These are phyloP conservation scores for Russula sp. DNA, from an alignment of 768 basidiomycete genomes.

Conservation along the genomic window DNA sequence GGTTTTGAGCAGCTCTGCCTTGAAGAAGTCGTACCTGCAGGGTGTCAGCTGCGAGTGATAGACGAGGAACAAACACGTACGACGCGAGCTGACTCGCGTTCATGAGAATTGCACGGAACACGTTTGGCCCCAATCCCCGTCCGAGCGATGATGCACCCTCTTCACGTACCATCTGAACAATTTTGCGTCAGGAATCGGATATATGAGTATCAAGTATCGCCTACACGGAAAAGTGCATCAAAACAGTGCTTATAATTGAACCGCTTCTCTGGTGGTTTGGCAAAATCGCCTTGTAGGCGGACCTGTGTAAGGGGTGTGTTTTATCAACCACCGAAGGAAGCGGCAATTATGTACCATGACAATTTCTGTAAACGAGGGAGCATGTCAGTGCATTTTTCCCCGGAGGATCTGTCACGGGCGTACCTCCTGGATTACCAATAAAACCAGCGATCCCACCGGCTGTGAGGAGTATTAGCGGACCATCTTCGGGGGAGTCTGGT, in stretches of 20 bases:
- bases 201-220: conserved; percentile 30
- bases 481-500: not conserved
- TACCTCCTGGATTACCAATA: conserved; percentile 85
- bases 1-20: conserved; percentile 69
- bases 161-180: conserved; percentile 72
- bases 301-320: conserved; percentile 37
- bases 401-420: conserved; percentile 17
- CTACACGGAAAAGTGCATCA: conserved; percentile 78
- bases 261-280: conserved; percentile 80
- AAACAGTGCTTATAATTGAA: conserved; percentile 89
- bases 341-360: conserved; percentile 46
- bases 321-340: not conserved
- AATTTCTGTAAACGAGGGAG: conserved; percentile 43
- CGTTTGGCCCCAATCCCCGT: conserved; percentile 79
- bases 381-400: not conserved
- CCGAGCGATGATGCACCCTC: conserved; percentile 72
- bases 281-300: conserved; percentile 86
- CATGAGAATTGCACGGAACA: conserved; percentile 83
- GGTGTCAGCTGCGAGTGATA: not conserved
- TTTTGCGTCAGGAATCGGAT: conserved; percentile 13
- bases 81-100: conserved; percentile 90
- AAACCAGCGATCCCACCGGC: conserved; percentile 83
- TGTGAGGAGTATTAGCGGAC: conserved; percentile 27
- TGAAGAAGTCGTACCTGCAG: conserved; percentile 84
- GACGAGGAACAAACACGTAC: conserved; percentile 38